These are phyloP conservation scores for Seminavis robusta DNA, from an alignment of 108 stramenopile species.

Conservation along the genomic window DNA sequence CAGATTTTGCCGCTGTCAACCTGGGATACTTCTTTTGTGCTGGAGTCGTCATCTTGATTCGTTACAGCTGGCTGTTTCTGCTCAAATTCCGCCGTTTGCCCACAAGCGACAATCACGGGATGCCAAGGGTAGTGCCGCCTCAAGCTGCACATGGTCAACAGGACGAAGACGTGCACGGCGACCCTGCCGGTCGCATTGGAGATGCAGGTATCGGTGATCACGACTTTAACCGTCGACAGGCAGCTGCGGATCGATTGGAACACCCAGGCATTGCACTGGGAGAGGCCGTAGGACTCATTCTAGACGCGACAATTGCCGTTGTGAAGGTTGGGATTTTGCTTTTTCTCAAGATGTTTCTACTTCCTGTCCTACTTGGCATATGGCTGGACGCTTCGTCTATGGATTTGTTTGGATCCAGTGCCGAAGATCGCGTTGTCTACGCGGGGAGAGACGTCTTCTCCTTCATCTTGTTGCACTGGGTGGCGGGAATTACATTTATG, in stretches of 20 bases:
- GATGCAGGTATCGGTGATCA: background rate
- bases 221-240: background rate
- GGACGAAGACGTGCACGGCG: background rate
- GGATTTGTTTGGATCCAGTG: conserved; percentile 47
- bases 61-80: background rate
- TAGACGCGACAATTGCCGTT: conserved; percentile 62
- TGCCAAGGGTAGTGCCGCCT: background rate
- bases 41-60: conserved; percentile 22
- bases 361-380: conserved; percentile 68
- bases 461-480: conserved; percentile 82
- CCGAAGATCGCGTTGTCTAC: conserved; percentile 47
- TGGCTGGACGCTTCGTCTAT: conserved; percentile 75
- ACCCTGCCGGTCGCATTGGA: background rate
- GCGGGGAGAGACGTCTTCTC: conserved; percentile 77
- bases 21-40: conserved; percentile 52
- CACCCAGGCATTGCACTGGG: conserved; percentile 18
- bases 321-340: conserved; percentile 81
- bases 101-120: background rate
- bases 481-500: conserved; percentile 97
- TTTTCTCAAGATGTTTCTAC: conserved; percentile 83
- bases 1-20: conserved; percentile 48
- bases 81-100: background rate
- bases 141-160: background rate
- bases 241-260: conserved; percentile 14
- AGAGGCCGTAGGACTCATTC: conserved; percentile 19